These are phyloP conservation scores for Simmondsia chinensis DNA, from an alignment of 148 eudicot species.

Conservation along the genomic window DNA sequence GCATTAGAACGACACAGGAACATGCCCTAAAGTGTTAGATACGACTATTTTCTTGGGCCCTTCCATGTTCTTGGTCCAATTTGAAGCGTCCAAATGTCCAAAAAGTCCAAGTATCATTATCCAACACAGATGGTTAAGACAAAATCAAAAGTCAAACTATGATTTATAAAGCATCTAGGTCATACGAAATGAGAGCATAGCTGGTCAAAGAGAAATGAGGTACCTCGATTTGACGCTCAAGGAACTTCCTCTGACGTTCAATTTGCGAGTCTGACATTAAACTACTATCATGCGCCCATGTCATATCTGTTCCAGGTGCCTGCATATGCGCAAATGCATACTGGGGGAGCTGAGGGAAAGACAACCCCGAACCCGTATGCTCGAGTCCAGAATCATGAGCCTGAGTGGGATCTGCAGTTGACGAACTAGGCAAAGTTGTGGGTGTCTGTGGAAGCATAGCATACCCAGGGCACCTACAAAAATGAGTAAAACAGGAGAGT, in stretches of 20 bases:
- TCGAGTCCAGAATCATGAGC: constrained; percentile 19
- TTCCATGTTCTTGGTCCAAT: too few relatives aligned
- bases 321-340: constrained; percentile 21
- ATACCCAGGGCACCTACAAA: constrained; percentile 71
- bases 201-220: background rate
- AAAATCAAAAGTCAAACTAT: background rate
- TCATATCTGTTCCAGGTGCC: constrained; percentile 24
- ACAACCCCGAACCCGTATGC: constrained; percentile 18
- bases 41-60: too few relatives aligned
- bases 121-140: background rate
- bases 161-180: background rate
- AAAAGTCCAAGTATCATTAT: background rate
- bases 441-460: constrained; percentile 39
- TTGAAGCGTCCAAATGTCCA: too few relatives aligned
- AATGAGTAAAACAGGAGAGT: background rate
- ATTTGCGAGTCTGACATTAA: constrained; percentile 27
- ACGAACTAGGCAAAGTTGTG: constrained; percentile 17
- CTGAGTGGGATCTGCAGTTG: constrained; percentile 18
- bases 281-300: constrained; percentile 19
- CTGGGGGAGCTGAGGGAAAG: constrained; percentile 31
- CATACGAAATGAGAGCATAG: background rate
- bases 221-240: constrained; percentile 83
- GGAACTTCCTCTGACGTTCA: constrained; percentile 33
- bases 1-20: too few relatives aligned
- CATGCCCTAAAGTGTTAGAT: too few relatives aligned